Base-by-base conservation (phyloP, 2,329 filamentous ascomycete species). In the Pyricularia pennisetigena region DNA sequence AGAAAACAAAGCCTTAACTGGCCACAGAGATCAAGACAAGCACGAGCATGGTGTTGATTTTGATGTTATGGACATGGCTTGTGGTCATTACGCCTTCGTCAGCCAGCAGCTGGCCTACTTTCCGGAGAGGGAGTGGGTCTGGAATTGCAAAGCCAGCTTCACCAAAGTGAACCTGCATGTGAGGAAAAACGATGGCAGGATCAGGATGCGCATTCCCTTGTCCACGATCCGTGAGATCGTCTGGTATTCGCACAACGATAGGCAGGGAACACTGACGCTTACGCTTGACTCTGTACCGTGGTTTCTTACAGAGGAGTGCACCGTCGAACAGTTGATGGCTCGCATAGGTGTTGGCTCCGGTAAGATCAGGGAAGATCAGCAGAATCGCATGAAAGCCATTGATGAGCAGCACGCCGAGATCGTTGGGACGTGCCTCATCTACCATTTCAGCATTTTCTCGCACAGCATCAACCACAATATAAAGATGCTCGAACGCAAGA, bases 261-360 rank as follows among this genome's bases (percentile, higher is more conserved):
- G 74, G 35, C 41, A 73, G 70, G 68, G 76, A 70, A 76, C 78
- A 0, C 72, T 87, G 20, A 83, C 82, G 0, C 71, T 89, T 2
- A 83, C 85, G 0, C 80, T 89, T 0, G 69, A 61, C 9, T 78
- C 73, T 24, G 80, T 83, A 32, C 79, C 85, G 1, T 82, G 86
- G 67, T 86, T 85, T 67, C 71, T 73, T 23, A 69, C 49, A 35
- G 49, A 65, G 68, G 65, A 30, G 62, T 62, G 7, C 3, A 3
- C 30, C 29, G 4, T 57, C 63, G 14, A 35, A 26, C 14, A 67
- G 0, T n/a, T 61, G 49, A 24, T 67, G 24, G 28, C 54, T 24
- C 14, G 12, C 20, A 7, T 26, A 7, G 7, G 4, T 5, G 4
- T 67, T 10, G n/a, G 9, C 24, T 26, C 12, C n/a, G 2, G 2